Evolutionary conservation across 306 rosid genomes (phyloP).

Genomic region (Mimosa bimucronata): DNA sequence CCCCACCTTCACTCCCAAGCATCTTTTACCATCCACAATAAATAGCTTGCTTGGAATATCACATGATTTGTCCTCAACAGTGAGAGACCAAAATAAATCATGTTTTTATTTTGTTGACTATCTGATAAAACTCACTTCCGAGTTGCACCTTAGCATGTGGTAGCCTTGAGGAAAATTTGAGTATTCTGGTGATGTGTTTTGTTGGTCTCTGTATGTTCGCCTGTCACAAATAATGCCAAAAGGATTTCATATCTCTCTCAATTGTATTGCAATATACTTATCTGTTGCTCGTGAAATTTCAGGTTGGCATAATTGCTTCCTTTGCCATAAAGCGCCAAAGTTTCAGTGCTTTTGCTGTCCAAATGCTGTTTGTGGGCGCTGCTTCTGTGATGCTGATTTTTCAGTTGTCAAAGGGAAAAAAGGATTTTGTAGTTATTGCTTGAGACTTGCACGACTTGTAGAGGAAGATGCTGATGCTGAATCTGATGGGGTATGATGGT

Average conservation of each 20-base stretch:
- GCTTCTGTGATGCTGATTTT: constrained; percentile 50
- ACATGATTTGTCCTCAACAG: constrained; percentile 10
- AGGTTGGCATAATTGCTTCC: too few relatives aligned
- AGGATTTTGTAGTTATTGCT: constrained; percentile 67
- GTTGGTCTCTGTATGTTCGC: constrained; percentile 28
- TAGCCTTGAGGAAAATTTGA: constrained; percentile 11
- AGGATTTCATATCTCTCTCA: too few relatives aligned
- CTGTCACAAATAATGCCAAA: constrained; percentile 22
- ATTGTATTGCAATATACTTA: too few relatives aligned
- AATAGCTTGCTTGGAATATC: constrained; percentile 14
- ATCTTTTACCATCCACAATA: constrained; percentile 3
- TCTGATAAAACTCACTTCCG: background rate
- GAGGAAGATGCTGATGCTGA: constrained; percentile 56
- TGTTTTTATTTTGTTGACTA: too few relatives aligned
- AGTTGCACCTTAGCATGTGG: background rate
- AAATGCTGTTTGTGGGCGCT: constrained; percentile 61
- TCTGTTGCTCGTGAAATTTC: too few relatives aligned
- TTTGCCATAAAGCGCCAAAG: too few relatives aligned
- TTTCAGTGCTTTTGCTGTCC: constrained; percentile 79
- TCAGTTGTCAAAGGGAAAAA: constrained; percentile 40
- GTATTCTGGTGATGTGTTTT: background rate
- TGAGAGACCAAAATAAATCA: too few relatives aligned
- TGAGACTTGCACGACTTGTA: constrained; percentile 56
- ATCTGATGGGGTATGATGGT: too few relatives aligned
- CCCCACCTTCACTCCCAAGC: constrained; percentile 3